Base-by-base conservation (phyloP, 2,329 filamentous ascomycete genomes). In the Colletotrichum echinochloae region DNA sequence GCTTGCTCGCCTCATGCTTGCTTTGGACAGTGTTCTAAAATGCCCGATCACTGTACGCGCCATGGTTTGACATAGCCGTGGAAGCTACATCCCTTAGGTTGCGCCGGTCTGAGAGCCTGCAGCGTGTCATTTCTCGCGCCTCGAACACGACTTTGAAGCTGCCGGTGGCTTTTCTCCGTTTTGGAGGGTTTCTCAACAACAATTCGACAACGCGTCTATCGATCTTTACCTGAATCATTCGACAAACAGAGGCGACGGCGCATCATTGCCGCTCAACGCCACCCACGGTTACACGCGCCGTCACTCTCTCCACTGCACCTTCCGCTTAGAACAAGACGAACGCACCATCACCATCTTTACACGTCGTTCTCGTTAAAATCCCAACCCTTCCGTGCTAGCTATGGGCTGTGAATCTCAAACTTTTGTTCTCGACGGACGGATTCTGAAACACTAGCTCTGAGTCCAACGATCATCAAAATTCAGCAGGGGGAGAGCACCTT, bases 41-140 rank as follows among this genome's bases (percentile, higher is more conserved):
- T 4, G 3, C n/a, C 1, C 18, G 16, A 60, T 37, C 37, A 59
- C 62, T 65, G 62, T 65, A 65, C 62, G 52, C 23, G 62, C 41
- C 41, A 59, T 26, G 30, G n/a, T 46, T 20, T 14, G n/a, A 59
- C 28, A n/a, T 30, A 46, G 56, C 35, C 44, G 26, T 65, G 44
- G 54, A 61, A 63, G 65, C 46, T 44, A 30, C 61, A 65, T 69
- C 66, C 66, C 66, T 65, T 65, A 33, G 60, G 23, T 57, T 59
- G 37, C 35, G 60, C 60, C 41, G 33, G 35, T 44, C 35, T 52
- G 33, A 23, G 51, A 61, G 44, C 28, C 56, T 51, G 20, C 65
- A 57, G 26, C 60, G 51, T 64, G 60, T 69, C 52, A 41, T 39
- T 18, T n/a, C 41, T 68, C 48, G 54, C 51, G 61, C 51, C 37